A percentile compares a stretch with the other conserved stretches of the same genome.
These are phyloP conservation scores for Paecilomyces dactylethromorphus DNA, from an alignment of 2,329 filamentous ascomycete genomes.

Conservation along the genomic window DNA sequence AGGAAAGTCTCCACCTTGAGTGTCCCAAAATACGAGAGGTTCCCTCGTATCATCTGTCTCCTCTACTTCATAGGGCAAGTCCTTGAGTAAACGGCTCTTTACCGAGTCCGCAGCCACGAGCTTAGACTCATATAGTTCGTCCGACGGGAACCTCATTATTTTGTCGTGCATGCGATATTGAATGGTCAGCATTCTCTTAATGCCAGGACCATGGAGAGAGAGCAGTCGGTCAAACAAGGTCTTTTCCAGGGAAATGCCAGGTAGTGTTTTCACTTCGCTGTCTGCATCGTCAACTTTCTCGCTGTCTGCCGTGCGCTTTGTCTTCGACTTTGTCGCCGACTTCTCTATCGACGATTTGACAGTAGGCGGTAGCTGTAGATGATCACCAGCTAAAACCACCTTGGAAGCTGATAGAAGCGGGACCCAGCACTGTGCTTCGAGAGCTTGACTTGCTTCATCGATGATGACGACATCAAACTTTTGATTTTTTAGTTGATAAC, in stretches of 20 bases:
- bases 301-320: conserved; percentile 21
- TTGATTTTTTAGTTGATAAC: conserved; percentile 71
- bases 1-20: conserved; percentile 86
- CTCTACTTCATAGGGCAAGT: conserved; percentile 69
- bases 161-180: conserved; percentile 97
- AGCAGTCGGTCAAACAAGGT: conserved; percentile 90
- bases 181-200: conserved; percentile 92
- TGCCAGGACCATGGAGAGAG: conserved; percentile 67
- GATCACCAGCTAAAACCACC: conserved; percentile 86
- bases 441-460: conserved; percentile 90
- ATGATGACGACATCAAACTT: conserved; percentile 91
- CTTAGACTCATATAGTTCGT: conserved; percentile 76
- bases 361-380: conserved; percentile 87
- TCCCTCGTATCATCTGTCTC: conserved; percentile 82
- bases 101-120: conserved; percentile 77
- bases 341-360: conserved; percentile 65
- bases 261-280: conserved; percentile 31
- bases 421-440: conserved; percentile 97
- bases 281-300: conserved; percentile 24
- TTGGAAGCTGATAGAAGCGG: conserved; percentile 73
- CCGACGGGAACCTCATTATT: conserved; percentile 92
- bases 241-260: conserved; percentile 65
- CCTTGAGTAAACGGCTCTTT: conserved; percentile 64
- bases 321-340: conserved; percentile 43
- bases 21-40: conserved; percentile 90